Evolutionary conservation across 129 eudicot genomes (phyloP), one percentile per base, ranked within the genome.

Genomic region (Saposhnikovia divaricata): DNA sequence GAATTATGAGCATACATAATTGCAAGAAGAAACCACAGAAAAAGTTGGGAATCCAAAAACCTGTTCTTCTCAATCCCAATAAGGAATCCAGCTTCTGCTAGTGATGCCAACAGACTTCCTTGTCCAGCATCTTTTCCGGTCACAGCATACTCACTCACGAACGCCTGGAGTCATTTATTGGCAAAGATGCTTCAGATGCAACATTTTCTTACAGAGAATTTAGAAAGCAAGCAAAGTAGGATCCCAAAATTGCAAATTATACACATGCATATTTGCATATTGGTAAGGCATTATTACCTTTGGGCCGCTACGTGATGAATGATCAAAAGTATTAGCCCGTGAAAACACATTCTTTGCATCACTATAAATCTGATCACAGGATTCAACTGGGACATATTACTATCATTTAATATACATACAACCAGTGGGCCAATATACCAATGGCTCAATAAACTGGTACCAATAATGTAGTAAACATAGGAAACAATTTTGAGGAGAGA

Each of bases 71-170:
- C 99, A 6, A 96, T 39, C 72, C 98, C 99, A 75, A 96, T 89
- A 72, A 92, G 93, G 78, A 96, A 96, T 40, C 90, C 98, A 80
- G 99, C 99, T 89, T 96, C 93, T 74, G 93, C 98, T 16, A 96
- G 28, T 65, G 98, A 97, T 78, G 93, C 97, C 65, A 88, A 80
- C 80, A 96, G 90, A 88, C 92, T 96, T 55, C 99, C 99, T 8
- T 47, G 82, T 39, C 91, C 93, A 57, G 96, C 95, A 83, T 92
- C 93, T 12, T 79, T 77, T 63, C 85, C 88, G 47, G 89, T 89
- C 82, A 96, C 99, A 77, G 98, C 99, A 81, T 96, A 96, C 79
- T 96, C 99, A 74, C 99, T 96, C 76, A 92, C 98, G 80, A 96
- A 96, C 31, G 92, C 99, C 99, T 95, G 93, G 76, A 81, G 81